These are phyloP conservation scores for Arctium lappa DNA, from an alignment of 129 eudicot genomes.

Conservation along the genomic window DNA sequence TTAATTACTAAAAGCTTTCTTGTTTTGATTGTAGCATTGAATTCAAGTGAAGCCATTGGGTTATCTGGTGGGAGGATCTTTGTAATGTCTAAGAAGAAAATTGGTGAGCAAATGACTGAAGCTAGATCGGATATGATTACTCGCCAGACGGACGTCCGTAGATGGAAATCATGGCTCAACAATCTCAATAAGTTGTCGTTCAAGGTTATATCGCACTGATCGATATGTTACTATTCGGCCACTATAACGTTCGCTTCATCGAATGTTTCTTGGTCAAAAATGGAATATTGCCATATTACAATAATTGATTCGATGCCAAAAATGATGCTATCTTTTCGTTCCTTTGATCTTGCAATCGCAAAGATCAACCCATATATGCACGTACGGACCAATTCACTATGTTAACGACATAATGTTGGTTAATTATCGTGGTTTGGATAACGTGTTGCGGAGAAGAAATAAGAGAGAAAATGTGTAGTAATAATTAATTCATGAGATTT, in stretches of 20 bases:
- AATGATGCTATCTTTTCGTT: neutral
- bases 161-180: conserved; percentile 5
- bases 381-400: neutral
- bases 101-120: neutral
- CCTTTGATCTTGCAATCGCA: neutral
- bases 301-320: neutral
- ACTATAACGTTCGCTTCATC: neutral
- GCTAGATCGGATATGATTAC: neutral
- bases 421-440: neutral
- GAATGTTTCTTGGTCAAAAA: neutral
- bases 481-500: neutral
- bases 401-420: neutral
- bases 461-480: neutral
- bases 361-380: neutral
- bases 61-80: conserved; percentile 12
- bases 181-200: conserved; percentile 4
- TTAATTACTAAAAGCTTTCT: neutral
- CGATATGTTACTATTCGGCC: neutral
- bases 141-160: conserved; percentile 2
- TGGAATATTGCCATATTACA: neutral
- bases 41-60: conserved; percentile 10
- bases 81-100: conserved; percentile 14
- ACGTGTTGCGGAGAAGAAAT: neutral
- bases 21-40: neutral
- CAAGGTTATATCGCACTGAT: conserved; percentile 6